phyloP scores from a whole-genome alignment of 805 yeast species.

The Ogataea ganodermae region DNA sequence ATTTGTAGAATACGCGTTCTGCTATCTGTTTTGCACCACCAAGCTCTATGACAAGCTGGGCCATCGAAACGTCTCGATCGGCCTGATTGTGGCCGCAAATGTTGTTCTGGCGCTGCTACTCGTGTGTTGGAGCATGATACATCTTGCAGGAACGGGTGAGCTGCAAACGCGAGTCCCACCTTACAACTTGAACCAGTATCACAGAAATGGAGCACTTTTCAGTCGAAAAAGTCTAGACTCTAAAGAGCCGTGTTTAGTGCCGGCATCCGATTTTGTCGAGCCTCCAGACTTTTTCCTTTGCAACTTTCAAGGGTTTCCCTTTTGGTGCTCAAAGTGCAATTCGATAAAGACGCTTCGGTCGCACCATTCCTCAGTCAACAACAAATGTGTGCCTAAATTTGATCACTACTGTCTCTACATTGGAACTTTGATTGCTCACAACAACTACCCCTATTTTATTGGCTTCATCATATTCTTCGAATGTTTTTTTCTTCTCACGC shows the following conservation, averaged over 20 bases:
- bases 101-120: conserved; percentile 31
- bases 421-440: conserved; percentile 68
- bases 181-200: conserved; percentile 31
- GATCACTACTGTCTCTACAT: conserved; percentile 87
- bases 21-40: conserved; percentile 31
- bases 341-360: conserved; percentile 66
- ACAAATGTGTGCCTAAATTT: conserved; percentile 66
- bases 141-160: conserved; percentile 60
- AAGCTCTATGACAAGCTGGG: conserved; percentile 46
- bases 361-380: conserved; percentile 63
- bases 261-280: conserved; percentile 25
- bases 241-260: conserved; percentile 9
- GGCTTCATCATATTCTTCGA: conserved; percentile 47
- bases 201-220: conserved; percentile 20
- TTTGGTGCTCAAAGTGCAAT: conserved; percentile 70
- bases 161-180: conserved; percentile 41
- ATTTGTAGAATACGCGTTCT: conserved; percentile 32
- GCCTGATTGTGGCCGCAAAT: conserved; percentile 35
- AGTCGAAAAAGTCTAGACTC: conserved; percentile 4
- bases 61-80: conserved; percentile 32
- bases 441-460: conserved; percentile 62
- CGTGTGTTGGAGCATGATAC: conserved; percentile 47
- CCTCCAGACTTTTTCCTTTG: conserved; percentile 67
- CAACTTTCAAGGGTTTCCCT: conserved; percentile 72
- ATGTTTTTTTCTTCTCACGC: conserved; percentile 39